Conservation (phyloP, 2,329 filamentous ascomycete genomes). For the Pseudogymnoascus sp. region DNA sequence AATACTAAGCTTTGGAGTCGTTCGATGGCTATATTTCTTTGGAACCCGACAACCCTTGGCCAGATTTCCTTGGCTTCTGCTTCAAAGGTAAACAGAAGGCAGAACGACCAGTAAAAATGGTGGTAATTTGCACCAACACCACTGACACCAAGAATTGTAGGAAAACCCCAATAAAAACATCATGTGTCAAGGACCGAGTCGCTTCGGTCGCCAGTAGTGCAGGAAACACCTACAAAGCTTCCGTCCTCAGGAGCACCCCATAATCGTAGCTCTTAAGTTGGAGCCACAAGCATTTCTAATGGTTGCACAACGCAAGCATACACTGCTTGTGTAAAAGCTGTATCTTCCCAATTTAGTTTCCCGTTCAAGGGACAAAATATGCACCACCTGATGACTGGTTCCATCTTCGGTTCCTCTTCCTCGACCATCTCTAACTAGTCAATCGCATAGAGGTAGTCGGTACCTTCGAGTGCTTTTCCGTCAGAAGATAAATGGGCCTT, state of each 20-base stretch:
- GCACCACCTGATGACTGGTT: constrained; percentile 18
- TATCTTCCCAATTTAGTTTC: constrained; percentile 19
- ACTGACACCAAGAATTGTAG: constrained; percentile 15
- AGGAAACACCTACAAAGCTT: neutral
- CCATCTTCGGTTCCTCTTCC: constrained; percentile 17
- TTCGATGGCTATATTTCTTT: constrained; percentile 21
- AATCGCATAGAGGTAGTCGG: constrained; percentile 17
- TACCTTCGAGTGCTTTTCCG: constrained; percentile 14
- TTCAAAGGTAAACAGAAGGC: constrained; percentile 17
- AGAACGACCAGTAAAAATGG: constrained; percentile 11
- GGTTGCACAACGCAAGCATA: constrained; percentile 19
- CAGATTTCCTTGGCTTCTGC: constrained; percentile 20
- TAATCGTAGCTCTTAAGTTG: neutral
- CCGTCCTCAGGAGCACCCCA: neutral
- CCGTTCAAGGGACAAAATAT: constrained; percentile 17
- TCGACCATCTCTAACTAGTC: constrained; percentile 19
- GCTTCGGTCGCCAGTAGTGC: neutral
- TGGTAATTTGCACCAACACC: neutral
- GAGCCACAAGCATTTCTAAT: constrained; percentile 12
- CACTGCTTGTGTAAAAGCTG: constrained; percentile 19
- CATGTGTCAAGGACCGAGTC: neutral
- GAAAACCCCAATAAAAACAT: constrained; percentile 7
- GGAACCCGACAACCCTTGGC: constrained; percentile 23
- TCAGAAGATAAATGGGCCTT: constrained; percentile 13
- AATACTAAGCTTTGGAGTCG: constrained; percentile 23